Percentiles rank a stretch among this genome's conserved stretches.
Conservation (phyloP, 2,329 filamentous ascomycete genomes). For the Trichoderma gracile region DNA sequence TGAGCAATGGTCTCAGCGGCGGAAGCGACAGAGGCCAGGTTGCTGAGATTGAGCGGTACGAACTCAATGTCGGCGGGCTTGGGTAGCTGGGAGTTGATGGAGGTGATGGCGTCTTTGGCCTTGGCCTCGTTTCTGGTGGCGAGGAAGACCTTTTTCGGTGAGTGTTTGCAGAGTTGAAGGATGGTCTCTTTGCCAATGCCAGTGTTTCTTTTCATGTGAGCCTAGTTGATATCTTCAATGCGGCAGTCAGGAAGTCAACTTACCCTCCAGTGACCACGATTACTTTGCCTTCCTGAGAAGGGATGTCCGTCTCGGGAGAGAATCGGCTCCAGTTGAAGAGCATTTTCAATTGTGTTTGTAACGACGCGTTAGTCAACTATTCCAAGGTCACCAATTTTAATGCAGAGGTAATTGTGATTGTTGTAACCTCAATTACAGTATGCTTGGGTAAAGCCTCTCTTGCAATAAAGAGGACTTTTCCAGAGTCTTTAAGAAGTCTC, state of each 20-base stretch:
- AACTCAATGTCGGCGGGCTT: conserved; percentile 40
- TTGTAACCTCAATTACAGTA: neutral
- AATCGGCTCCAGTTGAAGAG: neutral
- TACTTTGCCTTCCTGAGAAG: conserved; percentile 49
- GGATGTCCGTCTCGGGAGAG: conserved; percentile 46
- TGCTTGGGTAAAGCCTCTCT: neutral
- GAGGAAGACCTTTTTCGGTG: conserved; percentile 56
- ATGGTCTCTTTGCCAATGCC: conserved; percentile 36
- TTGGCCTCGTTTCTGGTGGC: conserved; percentile 50
- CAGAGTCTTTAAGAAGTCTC: neutral
- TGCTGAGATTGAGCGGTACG: conserved; percentile 9
- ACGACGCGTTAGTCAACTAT: neutral
- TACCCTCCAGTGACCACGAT: conserved; percentile 54
- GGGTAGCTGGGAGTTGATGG: conserved; percentile 36
- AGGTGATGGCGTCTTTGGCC: conserved; percentile 45
- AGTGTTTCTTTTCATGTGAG: conserved; percentile 37
- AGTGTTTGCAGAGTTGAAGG: conserved; percentile 41
- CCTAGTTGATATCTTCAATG: neutral
- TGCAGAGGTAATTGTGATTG: no score
- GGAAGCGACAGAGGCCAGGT: neutral
- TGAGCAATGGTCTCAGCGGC: neutral
- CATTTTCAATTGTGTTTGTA: neutral
- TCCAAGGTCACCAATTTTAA: no score
- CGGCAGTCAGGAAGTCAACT: neutral
- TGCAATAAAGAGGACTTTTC: neutral